Evolutionary conservation across 305 asterid genomes (phyloP).

Genomic region (Ilex paraguariensis): DNA sequence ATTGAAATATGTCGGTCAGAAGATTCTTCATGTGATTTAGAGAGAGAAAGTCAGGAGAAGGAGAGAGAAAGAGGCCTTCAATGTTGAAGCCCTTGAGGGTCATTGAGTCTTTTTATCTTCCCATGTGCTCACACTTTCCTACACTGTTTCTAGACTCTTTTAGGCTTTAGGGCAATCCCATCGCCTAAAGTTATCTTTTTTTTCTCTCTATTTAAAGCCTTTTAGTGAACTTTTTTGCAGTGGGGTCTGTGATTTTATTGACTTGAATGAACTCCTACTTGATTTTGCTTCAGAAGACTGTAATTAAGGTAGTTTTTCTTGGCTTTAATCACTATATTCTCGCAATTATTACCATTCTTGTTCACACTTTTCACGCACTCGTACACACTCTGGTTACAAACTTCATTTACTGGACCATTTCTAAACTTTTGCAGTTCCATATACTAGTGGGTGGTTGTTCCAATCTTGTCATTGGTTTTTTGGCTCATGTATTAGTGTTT

Average conservation of each 20-base stretch:
- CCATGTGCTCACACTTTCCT: constrained; percentile 31
- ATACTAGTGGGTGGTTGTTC: constrained; percentile 22
- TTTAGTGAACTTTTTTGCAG: constrained; percentile 18
- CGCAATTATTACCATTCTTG: constrained; percentile 7
- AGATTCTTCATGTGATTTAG: too few species aligned
- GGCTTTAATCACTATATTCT: constrained; percentile 17
- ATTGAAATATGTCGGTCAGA: too few species aligned
- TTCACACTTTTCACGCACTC: constrained; percentile 19
- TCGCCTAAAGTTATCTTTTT: constrained; percentile 13
- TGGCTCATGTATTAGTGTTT: constrained; percentile 9
- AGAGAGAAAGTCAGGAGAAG: too few species aligned
- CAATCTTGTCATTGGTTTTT: constrained; percentile 20
- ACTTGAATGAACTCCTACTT: constrained; percentile 36
- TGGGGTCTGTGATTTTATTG: constrained; percentile 34
- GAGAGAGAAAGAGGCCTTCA: too few species aligned
- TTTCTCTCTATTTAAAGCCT: constrained; percentile 9
- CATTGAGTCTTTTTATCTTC: constrained; percentile 18
- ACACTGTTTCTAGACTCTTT: constrained; percentile 11
- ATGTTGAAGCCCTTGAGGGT: too few species aligned
- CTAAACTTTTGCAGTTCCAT: constrained; percentile 10
- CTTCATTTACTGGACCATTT: constrained; percentile 18
- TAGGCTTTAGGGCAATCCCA: constrained; percentile 17
- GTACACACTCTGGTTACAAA: constrained; percentile 24
- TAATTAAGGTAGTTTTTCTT: not conserved
- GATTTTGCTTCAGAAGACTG: constrained; percentile 24